Evolutionary conservation across 2,329 filamentous ascomycete genomes (phyloP), one percentile per base, ranked within the genome.

Genomic region (Fulvia fulva): DNA sequence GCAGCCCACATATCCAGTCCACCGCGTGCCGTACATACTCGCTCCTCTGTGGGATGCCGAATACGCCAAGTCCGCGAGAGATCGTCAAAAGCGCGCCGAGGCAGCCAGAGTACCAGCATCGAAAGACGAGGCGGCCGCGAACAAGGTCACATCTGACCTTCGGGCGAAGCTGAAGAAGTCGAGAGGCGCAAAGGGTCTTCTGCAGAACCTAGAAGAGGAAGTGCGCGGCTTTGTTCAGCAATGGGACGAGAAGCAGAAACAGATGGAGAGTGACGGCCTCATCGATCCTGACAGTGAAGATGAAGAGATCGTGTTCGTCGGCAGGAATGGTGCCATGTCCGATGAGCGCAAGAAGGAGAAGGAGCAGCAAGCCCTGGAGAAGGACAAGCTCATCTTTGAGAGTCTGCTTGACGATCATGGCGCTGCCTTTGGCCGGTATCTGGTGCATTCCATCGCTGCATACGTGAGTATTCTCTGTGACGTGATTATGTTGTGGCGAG

Each of bases 231-330:
- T 93, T 67, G 82, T 96, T 8, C 73, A 77, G 65, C 77, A 80
- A 69, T 88, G 83, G 79, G 82, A 84, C 60, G 74, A 76, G 23
- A 73, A 80, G 62, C 73, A 79, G 14, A 73, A 69, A 34, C 76
- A 77, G 44, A 69, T 77, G 55, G 81, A 85, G 55, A 67, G 67
- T 4, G 74, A 77, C 9, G 77, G 75, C 3, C 50, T 78, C 19
- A 75, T 77, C 9, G 74, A 77, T 1, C 74, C 78, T 28, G 80
- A 82, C 55, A 80, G 79, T 43, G 82, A 83, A 28, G 91, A 96
- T 63, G 91, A 95, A 61, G 91, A 96, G 76, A 91, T 97, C 64
- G 91, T 97, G 11, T 97, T 97, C 72, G 86, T 95, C 5, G 92
- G 90, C 1, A 78, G 84, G 9, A 83, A 86, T 57, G 82, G 83